Conservation (phyloP, 805 yeast genomes). For the Candida stauntonica region DNA sequence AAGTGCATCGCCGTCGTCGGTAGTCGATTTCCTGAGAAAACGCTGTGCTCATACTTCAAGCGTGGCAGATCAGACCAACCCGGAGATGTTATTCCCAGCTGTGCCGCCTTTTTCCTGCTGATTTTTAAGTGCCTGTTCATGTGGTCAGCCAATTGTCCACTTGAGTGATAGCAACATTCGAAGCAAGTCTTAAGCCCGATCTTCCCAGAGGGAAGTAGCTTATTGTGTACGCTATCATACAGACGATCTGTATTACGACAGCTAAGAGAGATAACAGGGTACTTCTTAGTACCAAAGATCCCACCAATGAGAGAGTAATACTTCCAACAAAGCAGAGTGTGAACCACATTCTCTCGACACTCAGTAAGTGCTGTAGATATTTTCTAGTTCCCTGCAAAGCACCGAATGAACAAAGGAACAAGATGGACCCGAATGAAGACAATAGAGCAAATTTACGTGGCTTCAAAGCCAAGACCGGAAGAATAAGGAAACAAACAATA, state of each 20-base stretch:
- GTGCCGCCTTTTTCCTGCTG: too few relatives aligned
- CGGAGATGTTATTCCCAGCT: too few relatives aligned
- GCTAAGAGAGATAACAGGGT: constrained; percentile 12
- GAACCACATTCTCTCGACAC: constrained; percentile 20
- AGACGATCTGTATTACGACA: constrained; percentile 10
- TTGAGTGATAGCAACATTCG: constrained; percentile 15
- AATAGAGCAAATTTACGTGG: constrained; percentile 19
- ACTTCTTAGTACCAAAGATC: constrained; percentile 11
- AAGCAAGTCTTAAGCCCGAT: constrained; percentile 16
- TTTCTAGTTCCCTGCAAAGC: constrained; percentile 12
- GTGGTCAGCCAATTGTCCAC: constrained; percentile 20
- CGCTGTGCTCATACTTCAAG: too few relatives aligned
- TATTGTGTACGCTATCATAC: constrained; percentile 15
- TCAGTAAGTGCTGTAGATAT: constrained; percentile 14
- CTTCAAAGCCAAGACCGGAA: constrained; percentile 18
- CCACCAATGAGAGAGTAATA: constrained; percentile 12
- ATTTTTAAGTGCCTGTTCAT: too few relatives aligned
- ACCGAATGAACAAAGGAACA: constrained; percentile 18
- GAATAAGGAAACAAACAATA: constrained; percentile 16
- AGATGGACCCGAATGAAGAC: constrained; percentile 17
- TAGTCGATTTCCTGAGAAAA: too few relatives aligned
- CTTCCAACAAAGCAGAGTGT: constrained; percentile 12
- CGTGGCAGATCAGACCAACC: too few relatives aligned
- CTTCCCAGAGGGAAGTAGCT: constrained; percentile 22
- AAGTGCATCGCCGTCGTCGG: too few relatives aligned